These are phyloP conservation scores for Boeremia lycopersici DNA, from an alignment of 2,329 filamentous ascomycete species.

Conservation along the genomic window DNA sequence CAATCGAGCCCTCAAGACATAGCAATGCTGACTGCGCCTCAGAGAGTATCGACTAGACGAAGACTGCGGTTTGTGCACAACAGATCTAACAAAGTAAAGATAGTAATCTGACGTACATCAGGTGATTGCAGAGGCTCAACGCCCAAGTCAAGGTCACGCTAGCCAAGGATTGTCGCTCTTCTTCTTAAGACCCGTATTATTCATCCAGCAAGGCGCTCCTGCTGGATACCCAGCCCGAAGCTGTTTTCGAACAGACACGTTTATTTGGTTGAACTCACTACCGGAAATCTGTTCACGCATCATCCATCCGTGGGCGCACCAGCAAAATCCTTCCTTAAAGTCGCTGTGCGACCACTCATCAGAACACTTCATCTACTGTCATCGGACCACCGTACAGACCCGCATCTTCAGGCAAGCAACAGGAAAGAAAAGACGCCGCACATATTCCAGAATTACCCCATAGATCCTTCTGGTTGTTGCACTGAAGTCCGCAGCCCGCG, in stretches of 20 bases:
- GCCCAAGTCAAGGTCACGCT: conserved; percentile 21
- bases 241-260: conserved; percentile 23
- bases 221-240: conserved; percentile 44
- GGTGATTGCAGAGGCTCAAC: conserved; percentile 44
- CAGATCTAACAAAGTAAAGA: no score
- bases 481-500: conserved; percentile 3
- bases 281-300: conserved; percentile 1
- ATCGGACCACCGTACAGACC: no score
- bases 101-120: conserved; percentile 10
- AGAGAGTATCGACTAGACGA: conserved; percentile 57
- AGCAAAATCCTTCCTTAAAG: not conserved
- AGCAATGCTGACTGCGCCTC: conserved; percentile 15
- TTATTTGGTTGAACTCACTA: conserved; percentile 23
- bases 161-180: conserved; percentile 7
- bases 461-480: conserved; percentile 6
- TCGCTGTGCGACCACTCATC: not conserved
- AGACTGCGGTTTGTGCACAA: conserved; percentile 50
- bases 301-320: not conserved
- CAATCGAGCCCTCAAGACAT: not conserved
- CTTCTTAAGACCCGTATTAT: conserved; percentile 20
- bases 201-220: conserved; percentile 39
- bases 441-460: conserved; percentile 14
- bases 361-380: no score
- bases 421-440: not conserved
- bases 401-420: not conserved